Base-by-base conservation (phyloP, 257 asterid genomes). In the Knoxia roxburghii region DNA sequence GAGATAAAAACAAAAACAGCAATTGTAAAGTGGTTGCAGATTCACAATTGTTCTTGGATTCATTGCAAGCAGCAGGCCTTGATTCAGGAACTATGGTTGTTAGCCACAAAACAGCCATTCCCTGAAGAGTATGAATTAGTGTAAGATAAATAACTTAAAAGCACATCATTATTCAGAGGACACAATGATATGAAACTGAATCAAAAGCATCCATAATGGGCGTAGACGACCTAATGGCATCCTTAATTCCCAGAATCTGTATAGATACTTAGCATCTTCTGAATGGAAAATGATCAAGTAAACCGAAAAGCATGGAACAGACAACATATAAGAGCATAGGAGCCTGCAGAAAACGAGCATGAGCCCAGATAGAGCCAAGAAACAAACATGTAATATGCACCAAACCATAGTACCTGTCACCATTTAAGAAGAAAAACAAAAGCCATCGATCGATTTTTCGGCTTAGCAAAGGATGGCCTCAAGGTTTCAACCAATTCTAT, bases 31-130 rank as follows among this genome's bases (percentile, higher is more conserved):
- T 20, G 10, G 83, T 77, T 0, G 95, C 73, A 29, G 83, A 61
- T 71, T 33, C 55, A 65, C 95, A 88, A 48, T 13, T 37, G 68
- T 17, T 60, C 55, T 1, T 2, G 32, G 30, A 63, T 75, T 72
- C 77, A n/a, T 64, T 56, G 26, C 95, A 90, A 1, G 84, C 84
- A 7, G 88, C 77, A 15, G 97, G 96, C 65, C 79, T 86, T 35
- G 81, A 76, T 67, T 76, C 79, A 10, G 93, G 85, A 80, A 88
- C 61, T 52, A 84, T 37, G 5, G 96, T 49, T 21, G 93, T 85
- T 33, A 83, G 68, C 95, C 96, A 90, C 12, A 90, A 73, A 23
- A 82, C 58, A 70, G 72, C 54, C 76, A 74, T 71, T 29, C 96
- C 97, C 97, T 90, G 46, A 72, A 75, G 61, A 56, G 69, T 14